Evolutionary conservation across 208 protist genomes (phyloP), one percentile per base, ranked within the genome.

Genomic region (Lotmaria passim): DNA sequence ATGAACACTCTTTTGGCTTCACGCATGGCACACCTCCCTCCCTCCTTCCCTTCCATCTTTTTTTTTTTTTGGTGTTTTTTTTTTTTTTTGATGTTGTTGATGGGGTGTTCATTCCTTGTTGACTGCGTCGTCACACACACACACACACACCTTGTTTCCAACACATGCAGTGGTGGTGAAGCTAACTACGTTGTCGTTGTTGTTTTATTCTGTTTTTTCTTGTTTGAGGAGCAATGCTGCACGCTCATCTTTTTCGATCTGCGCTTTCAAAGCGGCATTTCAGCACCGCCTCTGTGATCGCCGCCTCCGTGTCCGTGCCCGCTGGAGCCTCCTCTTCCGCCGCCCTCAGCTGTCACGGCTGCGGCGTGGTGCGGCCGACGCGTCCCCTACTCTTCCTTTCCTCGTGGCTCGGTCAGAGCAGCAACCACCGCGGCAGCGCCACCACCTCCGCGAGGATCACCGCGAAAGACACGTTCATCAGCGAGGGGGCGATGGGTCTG

Each of bases 391-490:
- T 71, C 36, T 68, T 68, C 41, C 28, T 77, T 31, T 66, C 59
- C 48, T 70, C 63, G 1, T 77, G 62, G 62, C 21, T 71, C 11
- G 41, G 71, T 6, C 63, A 60, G 48, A 77, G 63, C 57, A 71
- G 71, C 48, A 66, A 44, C 38, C 50, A 48, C 47, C 62, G 71
- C 56, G 62, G 71, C 71, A 70, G 63, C 48, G 8, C 56, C 30
- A 21, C 34, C n/a, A 19, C 71, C 36, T 59, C 71, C 21, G 34
- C 38, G 8, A 53, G 63, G 4, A 60, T 47, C 19, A 33, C 36
- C 12, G 62, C 71, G 2, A 66, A 72, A 24, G 64, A 73, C 52
- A 73, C 65, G 7, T 77, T 77, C 46, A 57, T 79, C 38, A 79
- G 69, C 34, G 70, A 79, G 10, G 52, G 56, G 19, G 73, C 72